phyloP scores from a whole-genome alignment of 164 flowering plant species.

The Taxillus chinensis region DNA sequence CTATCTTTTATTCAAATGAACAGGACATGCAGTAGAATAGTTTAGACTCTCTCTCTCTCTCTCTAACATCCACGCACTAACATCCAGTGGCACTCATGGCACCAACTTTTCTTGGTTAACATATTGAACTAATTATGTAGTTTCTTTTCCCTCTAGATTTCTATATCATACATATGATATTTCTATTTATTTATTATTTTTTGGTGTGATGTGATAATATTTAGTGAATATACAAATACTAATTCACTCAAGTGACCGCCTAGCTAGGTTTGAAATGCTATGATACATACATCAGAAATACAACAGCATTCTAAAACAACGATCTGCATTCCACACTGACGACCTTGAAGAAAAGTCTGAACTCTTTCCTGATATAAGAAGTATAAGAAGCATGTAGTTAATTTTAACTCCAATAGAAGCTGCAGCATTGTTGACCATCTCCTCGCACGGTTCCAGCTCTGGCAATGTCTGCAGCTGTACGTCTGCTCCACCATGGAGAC shows the following conservation, averaged over 20 bases:
- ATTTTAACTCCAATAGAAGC: conserved; percentile 84
- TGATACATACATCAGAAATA: neutral
- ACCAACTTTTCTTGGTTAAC: neutral
- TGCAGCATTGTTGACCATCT: conserved; percentile 80
- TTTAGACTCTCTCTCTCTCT: too few species aligned
- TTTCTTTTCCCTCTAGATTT: neutral
- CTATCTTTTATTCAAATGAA: neutral
- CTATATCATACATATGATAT: neutral
- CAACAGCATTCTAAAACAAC: too few species aligned
- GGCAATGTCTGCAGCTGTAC: conserved; percentile 40
- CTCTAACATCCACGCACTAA: too few species aligned
- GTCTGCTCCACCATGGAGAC: conserved; percentile 33
- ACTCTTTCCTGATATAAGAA: conserved; percentile 90
- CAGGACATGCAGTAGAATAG: neutral
- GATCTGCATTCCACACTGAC: conserved; percentile 14
- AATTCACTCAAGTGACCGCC: neutral
- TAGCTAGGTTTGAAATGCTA: neutral
- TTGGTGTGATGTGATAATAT: too few species aligned
- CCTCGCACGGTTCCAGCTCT: conserved; percentile 81
- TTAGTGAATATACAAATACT: neutral
- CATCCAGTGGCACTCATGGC: too few species aligned
- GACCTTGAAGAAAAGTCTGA: conserved; percentile 73
- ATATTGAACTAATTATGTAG: too few species aligned
- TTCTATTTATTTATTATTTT: neutral
- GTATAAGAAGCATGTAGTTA: conserved; percentile 71